Conservation (phyloP, 116 monocot genomes). For the Trichopus zeylanicus region DNA sequence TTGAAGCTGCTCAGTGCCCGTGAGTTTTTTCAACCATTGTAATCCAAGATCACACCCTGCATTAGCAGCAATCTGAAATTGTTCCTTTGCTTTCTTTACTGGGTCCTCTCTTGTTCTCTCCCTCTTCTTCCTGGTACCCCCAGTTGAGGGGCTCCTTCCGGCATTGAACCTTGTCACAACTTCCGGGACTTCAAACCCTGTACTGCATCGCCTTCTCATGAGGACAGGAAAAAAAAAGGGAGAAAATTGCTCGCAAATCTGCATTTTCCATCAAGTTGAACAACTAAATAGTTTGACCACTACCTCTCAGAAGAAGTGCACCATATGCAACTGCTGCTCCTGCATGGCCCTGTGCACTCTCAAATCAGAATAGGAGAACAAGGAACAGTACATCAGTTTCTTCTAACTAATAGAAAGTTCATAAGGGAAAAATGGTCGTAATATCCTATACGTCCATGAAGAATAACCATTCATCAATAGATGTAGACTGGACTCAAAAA, state of each 20-base stretch:
- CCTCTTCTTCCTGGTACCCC: constrained; percentile 36
- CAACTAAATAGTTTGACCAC: not conserved
- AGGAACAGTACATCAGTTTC: no score
- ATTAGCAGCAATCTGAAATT: constrained; percentile 70
- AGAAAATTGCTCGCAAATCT: no score
- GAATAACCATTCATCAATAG: no score
- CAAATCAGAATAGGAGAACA: not conserved
- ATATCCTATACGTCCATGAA: no score
- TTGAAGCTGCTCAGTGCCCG: constrained; percentile 28
- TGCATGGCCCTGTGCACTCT: constrained; percentile 77
- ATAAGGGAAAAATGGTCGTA: no score
- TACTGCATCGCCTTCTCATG: not conserved
- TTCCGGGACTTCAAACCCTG: constrained; percentile 79
- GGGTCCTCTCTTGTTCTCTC: constrained; percentile 24
- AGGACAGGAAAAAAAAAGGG: no score
- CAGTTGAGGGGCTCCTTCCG: constrained; percentile 31
- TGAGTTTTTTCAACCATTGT: constrained; percentile 69
- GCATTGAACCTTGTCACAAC: constrained; percentile 46
- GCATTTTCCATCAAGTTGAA: not conserved
- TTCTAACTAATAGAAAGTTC: no score
- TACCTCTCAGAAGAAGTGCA: constrained; percentile 87
- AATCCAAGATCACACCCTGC: constrained; percentile 78
- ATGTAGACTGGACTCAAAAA: not conserved
- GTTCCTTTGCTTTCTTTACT: constrained; percentile 67
- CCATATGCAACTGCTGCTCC: constrained; percentile 97